phyloP scores from a whole-genome alignment of 306 rosid species.

The Datisca glomerata region DNA sequence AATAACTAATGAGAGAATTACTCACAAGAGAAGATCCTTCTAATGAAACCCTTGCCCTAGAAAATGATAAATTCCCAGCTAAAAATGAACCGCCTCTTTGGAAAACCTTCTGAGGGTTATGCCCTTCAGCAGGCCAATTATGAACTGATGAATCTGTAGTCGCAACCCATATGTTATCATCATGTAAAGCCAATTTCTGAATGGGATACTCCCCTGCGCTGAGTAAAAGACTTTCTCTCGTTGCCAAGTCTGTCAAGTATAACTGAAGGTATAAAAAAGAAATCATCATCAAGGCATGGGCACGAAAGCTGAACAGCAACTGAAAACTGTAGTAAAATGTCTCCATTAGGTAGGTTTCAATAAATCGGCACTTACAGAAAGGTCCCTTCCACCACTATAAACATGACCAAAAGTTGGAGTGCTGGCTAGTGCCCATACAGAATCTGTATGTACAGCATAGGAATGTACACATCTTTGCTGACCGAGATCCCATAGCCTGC shows the following conservation, averaged over 20 bases:
- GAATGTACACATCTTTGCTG: constrained; percentile 98
- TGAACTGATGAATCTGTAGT: constrained; percentile 82
- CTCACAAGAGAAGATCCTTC: constrained; percentile 93
- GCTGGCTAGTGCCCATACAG: constrained; percentile 99
- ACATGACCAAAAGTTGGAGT: constrained; percentile 92
- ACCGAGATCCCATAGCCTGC: constrained; percentile 97
- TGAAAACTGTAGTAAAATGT: too few species aligned
- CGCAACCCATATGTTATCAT: constrained; percentile 82
- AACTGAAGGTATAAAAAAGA: constrained; percentile 56
- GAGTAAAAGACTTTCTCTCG: constrained; percentile 93
- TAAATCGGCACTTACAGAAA: constrained; percentile 65
- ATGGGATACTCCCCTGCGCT: constrained; percentile 89
- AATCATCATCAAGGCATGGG: constrained; percentile 27
- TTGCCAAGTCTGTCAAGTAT: constrained; percentile 95
- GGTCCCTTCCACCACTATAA: constrained; percentile 96
- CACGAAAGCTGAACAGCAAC: too few species aligned
- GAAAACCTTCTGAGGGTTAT: constrained; percentile 72
- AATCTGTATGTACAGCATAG: constrained; percentile 98
- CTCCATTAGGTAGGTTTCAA: constrained; percentile 6
- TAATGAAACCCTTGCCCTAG: constrained; percentile 87
- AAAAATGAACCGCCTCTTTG: constrained; percentile 80
- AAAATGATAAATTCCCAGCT: constrained; percentile 93
- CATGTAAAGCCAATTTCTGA: constrained; percentile 67
- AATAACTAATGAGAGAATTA: constrained; percentile 12
- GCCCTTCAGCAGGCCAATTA: constrained; percentile 87